phyloP scores from a whole-genome alignment of 2,329 filamentous ascomycete species.

The Ophiocordyceps camponoti-saundersi region DNA sequence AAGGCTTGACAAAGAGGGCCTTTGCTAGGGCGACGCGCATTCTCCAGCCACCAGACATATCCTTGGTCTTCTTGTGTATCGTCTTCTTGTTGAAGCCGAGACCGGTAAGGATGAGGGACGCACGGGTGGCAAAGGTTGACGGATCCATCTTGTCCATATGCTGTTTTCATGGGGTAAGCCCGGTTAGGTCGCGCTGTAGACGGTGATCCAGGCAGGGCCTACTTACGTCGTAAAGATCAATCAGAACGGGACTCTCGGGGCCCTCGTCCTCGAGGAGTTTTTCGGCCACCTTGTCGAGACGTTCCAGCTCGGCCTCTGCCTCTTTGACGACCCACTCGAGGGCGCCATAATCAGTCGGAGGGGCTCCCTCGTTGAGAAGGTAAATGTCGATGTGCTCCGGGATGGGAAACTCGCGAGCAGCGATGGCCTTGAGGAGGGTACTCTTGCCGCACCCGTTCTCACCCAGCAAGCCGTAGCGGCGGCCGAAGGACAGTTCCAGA shows the following conservation, averaged over 20 bases:
- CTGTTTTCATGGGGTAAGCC: constrained; percentile 24
- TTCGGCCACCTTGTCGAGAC: constrained; percentile 78
- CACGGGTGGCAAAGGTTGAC: constrained; percentile 88
- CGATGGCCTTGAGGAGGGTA: constrained; percentile 90
- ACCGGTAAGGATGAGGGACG: constrained; percentile 93
- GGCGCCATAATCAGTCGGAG: constrained; percentile 73
- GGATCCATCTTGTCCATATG: constrained; percentile 99
- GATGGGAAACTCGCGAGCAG: constrained; percentile 84
- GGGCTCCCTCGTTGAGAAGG: constrained; percentile 91
- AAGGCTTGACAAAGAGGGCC: constrained; percentile 96
- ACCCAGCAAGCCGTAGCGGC: constrained; percentile 85
- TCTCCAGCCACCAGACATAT: constrained; percentile 99
- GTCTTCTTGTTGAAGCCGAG: constrained; percentile 98
- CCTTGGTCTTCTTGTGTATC: constrained; percentile 99
- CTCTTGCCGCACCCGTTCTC: constrained; percentile 99
- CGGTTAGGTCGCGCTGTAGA: not conserved
- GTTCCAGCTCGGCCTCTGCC: constrained; percentile 81
- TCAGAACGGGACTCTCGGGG: constrained; percentile 74
- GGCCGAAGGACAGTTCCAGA: constrained; percentile 81
- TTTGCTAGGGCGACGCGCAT: constrained; percentile 98
- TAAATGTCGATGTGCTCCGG: constrained; percentile 97
- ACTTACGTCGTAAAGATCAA: constrained; percentile 89
- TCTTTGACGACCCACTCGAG: constrained; percentile 95
- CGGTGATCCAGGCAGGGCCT: not conserved
- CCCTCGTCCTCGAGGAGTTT: constrained; percentile 82